These are phyloP conservation scores for Medicago truncatula DNA, from an alignment of 306 rosid genomes.

Conservation along the genomic window MtrunA17r5.0-ANR NC_053049.1:42293001-42293500, in stretches of 20 bases:
- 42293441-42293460: conserved; percentile 94
- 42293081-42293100: conserved; percentile 90
- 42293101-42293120: conserved; percentile 94
- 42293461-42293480: conserved; percentile 83
- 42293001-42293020: conserved; percentile 28
- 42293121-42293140: conserved; percentile 57
- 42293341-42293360: conserved; percentile 61
- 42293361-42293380: conserved; percentile 85
- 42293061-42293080: conserved; percentile 52
- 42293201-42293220: conserved; percentile 18
- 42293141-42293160: conserved; percentile 19
- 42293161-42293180: neutral
- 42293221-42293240: neutral
- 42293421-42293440: conserved; percentile 99
- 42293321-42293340: conserved; percentile 15
- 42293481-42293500: conserved; percentile 93
- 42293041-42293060: conserved; percentile 27
- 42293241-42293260: conserved; percentile 34
- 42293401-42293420: conserved; percentile 77
- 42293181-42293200: neutral
- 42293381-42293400: conserved; percentile 83
- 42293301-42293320: conserved; percentile 31
- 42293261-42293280: conserved; percentile 31
- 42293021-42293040: conserved; percentile 34
- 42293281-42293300: conserved; percentile 15